A percentile compares a stretch with the other conserved stretches of the same genome.
These are phyloP conservation scores for Zymoseptoria pseudotritici DNA, from an alignment of 2,329 filamentous ascomycete genomes.

Conservation along the genomic window DNA sequence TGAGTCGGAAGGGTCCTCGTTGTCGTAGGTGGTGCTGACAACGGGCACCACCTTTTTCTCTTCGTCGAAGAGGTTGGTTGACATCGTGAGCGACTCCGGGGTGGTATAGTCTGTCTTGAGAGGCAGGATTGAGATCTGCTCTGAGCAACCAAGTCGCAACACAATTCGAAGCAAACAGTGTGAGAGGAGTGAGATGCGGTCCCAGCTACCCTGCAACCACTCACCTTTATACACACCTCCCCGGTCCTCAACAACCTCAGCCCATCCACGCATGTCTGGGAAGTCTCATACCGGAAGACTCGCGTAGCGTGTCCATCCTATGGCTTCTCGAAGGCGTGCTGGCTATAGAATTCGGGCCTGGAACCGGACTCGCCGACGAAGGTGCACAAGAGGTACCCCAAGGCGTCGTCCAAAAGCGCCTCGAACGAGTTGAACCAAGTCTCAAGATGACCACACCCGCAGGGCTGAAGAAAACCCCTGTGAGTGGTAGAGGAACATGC, in stretches of 20 bases:
- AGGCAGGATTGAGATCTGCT: neutral
- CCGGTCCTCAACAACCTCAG: neutral
- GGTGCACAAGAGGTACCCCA: neutral
- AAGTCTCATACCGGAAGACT: neutral
- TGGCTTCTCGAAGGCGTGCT: neutral
- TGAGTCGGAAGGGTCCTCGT: neutral
- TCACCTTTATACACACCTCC: neutral
- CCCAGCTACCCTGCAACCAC: neutral
- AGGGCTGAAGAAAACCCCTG: neutral
- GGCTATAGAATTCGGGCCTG: neutral
- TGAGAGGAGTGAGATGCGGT: neutral
- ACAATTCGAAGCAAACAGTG: neutral
- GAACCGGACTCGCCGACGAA: neutral
- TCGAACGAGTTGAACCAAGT: no score
- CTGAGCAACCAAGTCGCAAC: neutral
- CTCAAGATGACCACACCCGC: neutral
- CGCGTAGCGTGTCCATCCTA: neutral
- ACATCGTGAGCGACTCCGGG: neutral
- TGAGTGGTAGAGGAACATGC: neutral
- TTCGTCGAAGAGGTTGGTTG: constrained; percentile 1
- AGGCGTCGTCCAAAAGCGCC: neutral
- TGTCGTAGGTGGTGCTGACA: neutral
- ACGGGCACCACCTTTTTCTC: constrained; percentile 3
- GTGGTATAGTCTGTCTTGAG: neutral
- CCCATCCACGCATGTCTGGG: neutral